Conservation (phyloP, 2,329 filamentous ascomycete species). For the Aspergillus bombycis region DNA sequence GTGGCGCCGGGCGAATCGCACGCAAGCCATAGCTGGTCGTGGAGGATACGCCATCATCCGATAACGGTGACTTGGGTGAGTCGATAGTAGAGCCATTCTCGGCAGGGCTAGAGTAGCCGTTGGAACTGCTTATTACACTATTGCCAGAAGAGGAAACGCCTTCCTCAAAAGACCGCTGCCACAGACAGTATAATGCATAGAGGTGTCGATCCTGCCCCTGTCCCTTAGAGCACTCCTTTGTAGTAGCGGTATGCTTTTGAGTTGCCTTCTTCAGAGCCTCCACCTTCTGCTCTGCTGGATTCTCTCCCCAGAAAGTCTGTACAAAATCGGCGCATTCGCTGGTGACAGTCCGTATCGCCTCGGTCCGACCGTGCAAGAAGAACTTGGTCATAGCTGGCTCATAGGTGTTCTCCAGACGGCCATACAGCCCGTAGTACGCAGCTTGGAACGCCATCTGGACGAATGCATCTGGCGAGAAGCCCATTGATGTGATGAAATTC, state of each 20-base stretch:
- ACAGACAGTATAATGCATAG: constrained; percentile 91
- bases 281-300: constrained; percentile 79
- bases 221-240: constrained; percentile 83
- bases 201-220: constrained; percentile 91
- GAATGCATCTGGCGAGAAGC: constrained; percentile 95
- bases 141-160: constrained; percentile 58
- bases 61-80: constrained; percentile 41
- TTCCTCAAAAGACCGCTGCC: constrained; percentile 86
- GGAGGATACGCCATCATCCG: constrained; percentile 47
- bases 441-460: constrained; percentile 99
- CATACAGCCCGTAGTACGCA: constrained; percentile 95
- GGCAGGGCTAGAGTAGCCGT: constrained; percentile 66
- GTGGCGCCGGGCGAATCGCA: constrained; percentile 47
- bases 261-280: constrained; percentile 83
- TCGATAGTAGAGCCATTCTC: constrained; percentile 33
- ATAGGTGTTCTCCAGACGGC: constrained; percentile 90
- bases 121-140: constrained; percentile 55
- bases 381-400: constrained; percentile 98
- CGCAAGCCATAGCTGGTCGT: constrained; percentile 61
- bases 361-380: constrained; percentile 89
- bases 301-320: constrained; percentile 92
- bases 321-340: constrained; percentile 85
- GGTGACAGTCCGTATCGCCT: constrained; percentile 86
- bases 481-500: constrained; percentile 96
- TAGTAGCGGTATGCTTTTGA: constrained; percentile 77